Evolutionary conservation across 495 filamentous ascomycete genomes (phyloP), one percentile per base, ranked within the genome.

Genomic region (Penicillium parvum): DNA sequence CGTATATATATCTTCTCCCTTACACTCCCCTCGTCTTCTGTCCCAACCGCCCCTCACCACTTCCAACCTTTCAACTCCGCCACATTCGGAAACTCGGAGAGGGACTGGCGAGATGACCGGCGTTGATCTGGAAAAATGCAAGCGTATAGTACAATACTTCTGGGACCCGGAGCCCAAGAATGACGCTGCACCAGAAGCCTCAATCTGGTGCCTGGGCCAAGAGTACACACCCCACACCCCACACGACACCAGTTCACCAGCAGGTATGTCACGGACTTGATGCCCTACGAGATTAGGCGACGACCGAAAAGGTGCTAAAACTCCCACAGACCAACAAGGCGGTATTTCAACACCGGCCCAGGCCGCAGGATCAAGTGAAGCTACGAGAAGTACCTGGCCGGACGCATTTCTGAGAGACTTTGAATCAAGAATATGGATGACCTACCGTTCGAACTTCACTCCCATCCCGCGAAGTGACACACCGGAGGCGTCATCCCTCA

Each of bases 131-230:
- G 74, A 76, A 46, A 74, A 76, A 53, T 86, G 79, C 69, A 89
- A 88, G 63, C 82, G 86, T 43, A 79, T 98, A 43, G 81, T 96
- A 21, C 86, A 90, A 56, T 90, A 86, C 67, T 87, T 97, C 50
- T 99, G 91, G 88, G 94, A 97, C 50, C 89, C 91, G 0, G 83
- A 91, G 51, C 91, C 92, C 18, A 78, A 76, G 51, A 96, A 96
- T 61, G 87, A 95, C 54, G 73, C 85, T 39, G 61, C 65, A 19
- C 76, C 78, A 34, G 73, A 81, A 37, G 71, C 75, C 21, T 75
- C 83, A 3, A 87, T 95, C 51, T 99, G 92, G 94, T 91, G 86
- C 50, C 71, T 99, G 33, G 94, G 94, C 14, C 75, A 73, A 53
- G 71, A 82, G 48, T 97, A 96, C 60, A 74, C 50, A 7, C 45